phyloP scores from a whole-genome alignment of 1,139 yeast species.

The Nadsonia commutata region DNA sequence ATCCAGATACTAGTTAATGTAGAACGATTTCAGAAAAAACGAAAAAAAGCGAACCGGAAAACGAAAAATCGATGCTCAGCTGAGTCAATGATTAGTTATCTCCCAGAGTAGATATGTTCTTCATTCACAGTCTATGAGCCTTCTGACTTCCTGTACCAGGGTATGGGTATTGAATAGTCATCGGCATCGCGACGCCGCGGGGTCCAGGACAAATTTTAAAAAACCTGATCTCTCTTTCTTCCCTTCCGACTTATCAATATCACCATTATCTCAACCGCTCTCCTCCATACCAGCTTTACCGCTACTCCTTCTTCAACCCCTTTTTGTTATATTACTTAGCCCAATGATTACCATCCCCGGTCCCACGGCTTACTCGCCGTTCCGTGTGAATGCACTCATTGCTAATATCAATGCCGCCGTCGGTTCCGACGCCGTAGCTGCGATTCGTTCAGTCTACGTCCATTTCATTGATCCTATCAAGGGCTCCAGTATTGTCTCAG shows the following conservation, averaged over 20 bases:
- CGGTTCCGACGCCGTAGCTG: slow-evolving; percentile 49
- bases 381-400: slow-evolving; percentile 62
- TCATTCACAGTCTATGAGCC: too few species aligned
- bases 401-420: slow-evolving; percentile 59
- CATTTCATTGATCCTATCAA: slow-evolving; percentile 60
- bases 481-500: slow-evolving; percentile 18
- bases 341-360: slow-evolving; percentile 60
- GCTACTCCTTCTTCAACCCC: not conserved
- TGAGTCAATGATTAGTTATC: too few species aligned
- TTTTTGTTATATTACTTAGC: not conserved
- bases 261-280: slow-evolving; percentile 3
- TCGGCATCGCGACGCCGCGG: not conserved
- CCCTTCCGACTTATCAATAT: not conserved
- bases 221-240: not conserved
- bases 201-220: not conserved
- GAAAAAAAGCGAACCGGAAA: too few species aligned
- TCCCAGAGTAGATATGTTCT: too few species aligned
- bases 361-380: slow-evolving; percentile 77
- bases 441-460: slow-evolving; percentile 59
- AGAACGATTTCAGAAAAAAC: too few species aligned
- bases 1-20: too few species aligned
- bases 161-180: not conserved
- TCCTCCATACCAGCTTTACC: not conserved
- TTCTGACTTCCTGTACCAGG: not conserved
- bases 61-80: too few species aligned